Percentiles rank a stretch among this genome's conserved stretches.
Conservation (phyloP, 2,329 filamentous ascomycete genomes). For the Fusarium penzigii region DNA sequence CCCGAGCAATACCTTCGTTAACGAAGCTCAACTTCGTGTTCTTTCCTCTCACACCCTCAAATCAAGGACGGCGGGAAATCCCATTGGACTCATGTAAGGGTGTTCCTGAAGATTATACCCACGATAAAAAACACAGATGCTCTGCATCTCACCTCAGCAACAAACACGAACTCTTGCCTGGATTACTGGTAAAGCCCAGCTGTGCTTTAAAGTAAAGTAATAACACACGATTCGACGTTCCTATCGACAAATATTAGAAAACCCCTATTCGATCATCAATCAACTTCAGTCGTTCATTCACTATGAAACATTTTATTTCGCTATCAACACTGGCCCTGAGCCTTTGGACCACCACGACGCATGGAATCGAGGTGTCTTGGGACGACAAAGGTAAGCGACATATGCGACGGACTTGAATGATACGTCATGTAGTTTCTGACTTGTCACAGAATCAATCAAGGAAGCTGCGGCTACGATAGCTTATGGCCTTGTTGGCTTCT, state of each 20-base stretch:
- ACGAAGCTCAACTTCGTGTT: neutral
- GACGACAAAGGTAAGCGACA: slow-evolving; percentile 21
- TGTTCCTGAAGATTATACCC: too few species aligned
- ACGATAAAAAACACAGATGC: too few species aligned
- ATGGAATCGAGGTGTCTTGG: slow-evolving; percentile 21
- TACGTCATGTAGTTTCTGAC: neutral
- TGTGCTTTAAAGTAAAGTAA: neutral
- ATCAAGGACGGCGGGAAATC: too few species aligned
- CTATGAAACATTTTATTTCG: slow-evolving; percentile 21
- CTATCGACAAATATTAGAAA: neutral
- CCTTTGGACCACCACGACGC: slow-evolving; percentile 13
- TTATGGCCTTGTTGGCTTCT: slow-evolving; percentile 49
- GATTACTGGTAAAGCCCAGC: neutral
- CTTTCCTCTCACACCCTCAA: neutral
- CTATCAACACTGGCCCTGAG: slow-evolving; percentile 13
- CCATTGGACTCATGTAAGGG: too few species aligned
- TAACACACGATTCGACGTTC: neutral
- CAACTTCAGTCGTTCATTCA: neutral
- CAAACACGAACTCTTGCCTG: too few species aligned
- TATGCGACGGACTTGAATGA: too few species aligned
- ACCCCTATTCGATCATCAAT: too few species aligned
- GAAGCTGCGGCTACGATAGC: slow-evolving; percentile 49
- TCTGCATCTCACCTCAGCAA: too few species aligned
- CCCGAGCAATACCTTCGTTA: neutral
- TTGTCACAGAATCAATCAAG: slow-evolving; percentile 49